phyloP scores from a whole-genome alignment of 164 flowering plant species.

The Macadamia integrifolia region DNA sequence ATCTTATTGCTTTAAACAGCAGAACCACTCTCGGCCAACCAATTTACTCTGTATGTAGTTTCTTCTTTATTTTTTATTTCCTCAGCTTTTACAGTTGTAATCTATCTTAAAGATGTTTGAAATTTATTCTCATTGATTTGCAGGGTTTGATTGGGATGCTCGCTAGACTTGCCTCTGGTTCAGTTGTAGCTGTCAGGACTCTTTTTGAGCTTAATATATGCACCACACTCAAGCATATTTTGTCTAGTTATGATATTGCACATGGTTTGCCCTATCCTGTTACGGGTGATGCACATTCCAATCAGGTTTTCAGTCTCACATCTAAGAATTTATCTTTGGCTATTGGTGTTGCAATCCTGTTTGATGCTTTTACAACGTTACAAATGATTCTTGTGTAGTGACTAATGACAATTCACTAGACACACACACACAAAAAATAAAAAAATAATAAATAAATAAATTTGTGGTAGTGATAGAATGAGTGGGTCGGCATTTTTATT shows the following conservation, averaged over 20 bases:
- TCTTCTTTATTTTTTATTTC: not conserved
- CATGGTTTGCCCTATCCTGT: constrained; percentile 40
- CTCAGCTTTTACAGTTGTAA: not conserved
- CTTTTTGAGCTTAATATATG: constrained; percentile 76
- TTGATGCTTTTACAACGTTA: not conserved
- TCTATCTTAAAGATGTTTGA: constrained; percentile 1
- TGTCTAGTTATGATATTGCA: constrained; percentile 43
- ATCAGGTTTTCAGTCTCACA: constrained; percentile 43
- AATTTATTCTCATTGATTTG: constrained; percentile 10
- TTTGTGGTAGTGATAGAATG: no score
- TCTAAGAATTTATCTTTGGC: not conserved
- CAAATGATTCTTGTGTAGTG: not conserved
- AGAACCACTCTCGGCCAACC: constrained; percentile 46
- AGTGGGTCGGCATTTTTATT: no score
- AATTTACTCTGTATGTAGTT: constrained; percentile 41
- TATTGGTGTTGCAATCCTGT: not conserved
- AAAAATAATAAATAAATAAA: no score
- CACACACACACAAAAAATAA: not conserved
- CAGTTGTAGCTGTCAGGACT: constrained; percentile 52
- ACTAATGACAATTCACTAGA: not conserved
- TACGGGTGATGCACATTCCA: constrained; percentile 36
- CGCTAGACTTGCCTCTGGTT: constrained; percentile 66
- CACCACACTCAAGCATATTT: constrained; percentile 50
- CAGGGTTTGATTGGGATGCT: constrained; percentile 83
- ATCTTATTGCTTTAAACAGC: constrained; percentile 50